Conservation (phyloP, 2,329 filamentous ascomycete species). For the Apiospora phragmitis region DNA sequence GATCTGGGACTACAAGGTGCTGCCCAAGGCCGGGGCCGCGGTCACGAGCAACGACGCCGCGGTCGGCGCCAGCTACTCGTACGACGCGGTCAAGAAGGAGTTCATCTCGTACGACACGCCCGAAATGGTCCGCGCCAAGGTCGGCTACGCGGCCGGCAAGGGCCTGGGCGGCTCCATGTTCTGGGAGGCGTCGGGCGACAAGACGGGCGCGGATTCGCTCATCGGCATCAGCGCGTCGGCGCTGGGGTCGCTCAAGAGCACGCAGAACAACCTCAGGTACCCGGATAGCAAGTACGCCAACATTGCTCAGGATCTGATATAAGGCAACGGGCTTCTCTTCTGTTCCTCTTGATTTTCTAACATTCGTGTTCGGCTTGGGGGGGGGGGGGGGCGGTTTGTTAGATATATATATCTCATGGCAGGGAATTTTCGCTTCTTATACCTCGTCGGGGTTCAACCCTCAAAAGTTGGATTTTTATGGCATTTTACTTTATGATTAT, state of each 20-base stretch:
- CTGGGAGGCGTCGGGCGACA: conserved; percentile 78
- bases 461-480: not conserved
- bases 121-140: conserved; percentile 61
- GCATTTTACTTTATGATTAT: not conserved
- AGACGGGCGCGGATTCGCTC: conserved; percentile 58
- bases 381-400: not conserved
- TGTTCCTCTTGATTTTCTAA: not conserved
- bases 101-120: conserved; percentile 75
- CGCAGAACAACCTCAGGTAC: conserved; percentile 52
- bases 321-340: not conserved
- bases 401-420: not conserved
- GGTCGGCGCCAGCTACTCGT: conserved; percentile 69
- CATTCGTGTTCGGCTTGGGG: not conserved
- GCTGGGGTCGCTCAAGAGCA: conserved; percentile 40
- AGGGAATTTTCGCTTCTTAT: not conserved
- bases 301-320: conserved; percentile 30
- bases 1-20: conserved; percentile 78
- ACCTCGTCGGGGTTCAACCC: not conserved
- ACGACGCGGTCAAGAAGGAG: conserved; percentile 58
- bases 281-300: conserved; percentile 58
- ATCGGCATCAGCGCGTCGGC: conserved; percentile 48
- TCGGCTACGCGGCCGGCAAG: conserved; percentile 60
- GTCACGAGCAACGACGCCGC: conserved; percentile 58
- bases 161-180: conserved; percentile 79
- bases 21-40: conserved; percentile 53